Percentiles rank a stretch among this genome's conserved stretches.
Evolutionary conservation across 2,329 filamentous ascomycete species (phyloP).

Genomic region (Alternaria arbusti): DNA sequence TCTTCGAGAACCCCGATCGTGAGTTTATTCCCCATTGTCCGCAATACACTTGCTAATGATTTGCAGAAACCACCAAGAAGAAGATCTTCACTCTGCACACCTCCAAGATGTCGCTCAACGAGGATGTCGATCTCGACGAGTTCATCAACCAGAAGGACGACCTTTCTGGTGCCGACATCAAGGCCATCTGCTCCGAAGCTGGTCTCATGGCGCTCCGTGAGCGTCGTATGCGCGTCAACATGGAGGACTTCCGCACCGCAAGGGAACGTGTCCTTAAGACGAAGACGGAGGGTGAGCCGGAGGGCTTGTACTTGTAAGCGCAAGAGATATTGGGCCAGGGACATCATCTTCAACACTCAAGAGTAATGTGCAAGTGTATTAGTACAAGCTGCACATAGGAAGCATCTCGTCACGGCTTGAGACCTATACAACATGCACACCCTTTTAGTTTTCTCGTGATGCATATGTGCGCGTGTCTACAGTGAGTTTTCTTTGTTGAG

Average conservation of each 20-base stretch:
- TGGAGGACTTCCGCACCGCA: slow-evolving; percentile 95
- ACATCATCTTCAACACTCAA: slow-evolving; percentile 5
- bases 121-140: slow-evolving; percentile 97
- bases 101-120: slow-evolving; percentile 95
- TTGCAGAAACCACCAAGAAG: slow-evolving; percentile 85
- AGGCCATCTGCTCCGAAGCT: slow-evolving; percentile 97
- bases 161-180: slow-evolving; percentile 95
- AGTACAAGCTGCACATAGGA: slow-evolving; percentile 13
- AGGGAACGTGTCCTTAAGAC: slow-evolving; percentile 96
- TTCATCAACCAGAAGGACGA: slow-evolving; percentile 99
- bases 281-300: slow-evolving; percentile 97
- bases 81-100: slow-evolving; percentile 99
- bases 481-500: neutral
- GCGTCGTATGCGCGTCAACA: slow-evolving; percentile 96
- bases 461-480: neutral
- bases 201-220: slow-evolving; percentile 93
- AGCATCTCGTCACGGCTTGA: slow-evolving; percentile 6
- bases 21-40: slow-evolving; percentile 39
- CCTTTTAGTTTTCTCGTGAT: neutral
- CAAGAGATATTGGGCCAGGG: neutral
- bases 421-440: slow-evolving; percentile 1
- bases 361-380: slow-evolving; percentile 22
- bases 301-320: slow-evolving; percentile 93
- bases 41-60: slow-evolving; percentile 58
- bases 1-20: slow-evolving; percentile 75